Conservation (phyloP, 2,329 filamentous ascomycete genomes). For the Talaromyces sp. region DNA sequence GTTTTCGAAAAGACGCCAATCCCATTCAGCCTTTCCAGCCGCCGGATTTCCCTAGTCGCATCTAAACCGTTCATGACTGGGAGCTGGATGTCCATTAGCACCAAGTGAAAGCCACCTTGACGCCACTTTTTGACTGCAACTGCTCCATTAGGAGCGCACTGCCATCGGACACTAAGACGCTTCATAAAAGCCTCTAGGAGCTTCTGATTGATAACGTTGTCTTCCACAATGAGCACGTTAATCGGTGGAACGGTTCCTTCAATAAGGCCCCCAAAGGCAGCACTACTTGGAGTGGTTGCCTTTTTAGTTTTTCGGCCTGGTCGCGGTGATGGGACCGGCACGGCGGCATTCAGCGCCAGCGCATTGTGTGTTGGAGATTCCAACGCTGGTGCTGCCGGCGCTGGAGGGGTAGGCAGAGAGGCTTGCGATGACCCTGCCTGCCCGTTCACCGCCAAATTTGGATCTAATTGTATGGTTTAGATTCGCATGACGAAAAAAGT, state of each 20-base stretch:
- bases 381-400: conserved; percentile 22
- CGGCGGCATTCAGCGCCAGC: conserved; percentile 28
- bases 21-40: conserved; percentile 81
- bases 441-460: conserved; percentile 19
- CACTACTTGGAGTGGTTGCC: conserved; percentile 24
- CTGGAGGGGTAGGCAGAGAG: conserved; percentile 28
- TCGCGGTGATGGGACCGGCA: conserved; percentile 45
- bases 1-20: conserved; percentile 85
- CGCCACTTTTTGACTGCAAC: conserved; percentile 94
- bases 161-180: conserved; percentile 89
- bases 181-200: conserved; percentile 95
- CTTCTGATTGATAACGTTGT: conserved; percentile 95
- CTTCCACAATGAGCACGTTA: conserved; percentile 95
- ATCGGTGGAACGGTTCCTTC: conserved; percentile 87
- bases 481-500: neutral
- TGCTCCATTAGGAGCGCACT: conserved; percentile 91
- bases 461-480: conserved; percentile 16
- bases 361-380: conserved; percentile 31
- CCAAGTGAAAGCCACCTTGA: conserved; percentile 85
- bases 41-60: conserved; percentile 87
- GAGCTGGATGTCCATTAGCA: conserved; percentile 97
- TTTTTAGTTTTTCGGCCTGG: conserved; percentile 30
- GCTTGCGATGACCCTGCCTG: conserved; percentile 23
- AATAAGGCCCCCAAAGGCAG: conserved; percentile 56
- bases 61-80: conserved; percentile 95